Evolutionary conservation across 2,329 filamentous ascomycete genomes (phyloP), one percentile per base, ranked within the genome.

Genomic region (Exophiala viscosa): DNA sequence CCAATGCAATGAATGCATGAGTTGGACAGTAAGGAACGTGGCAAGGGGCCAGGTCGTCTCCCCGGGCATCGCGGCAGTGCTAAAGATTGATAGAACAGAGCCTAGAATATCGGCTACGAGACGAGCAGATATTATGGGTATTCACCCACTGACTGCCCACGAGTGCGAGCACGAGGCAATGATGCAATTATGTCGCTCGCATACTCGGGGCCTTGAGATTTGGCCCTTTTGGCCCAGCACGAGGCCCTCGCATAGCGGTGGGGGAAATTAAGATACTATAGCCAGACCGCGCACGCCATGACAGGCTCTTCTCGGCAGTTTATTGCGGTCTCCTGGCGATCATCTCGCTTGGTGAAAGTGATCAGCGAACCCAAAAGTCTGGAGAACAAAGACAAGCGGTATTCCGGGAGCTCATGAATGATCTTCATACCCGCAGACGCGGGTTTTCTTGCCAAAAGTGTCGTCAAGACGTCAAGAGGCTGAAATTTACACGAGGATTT

Each of bases 121-220:
- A 14, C 20, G 20, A 42, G 34, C 20, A 42, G 10, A 42, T 23
- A 31, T 13, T 23, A 18, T 23, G 44, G 20, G 18, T 20, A 43
- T 11, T 45, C 35, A 17, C 31, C 31, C 38, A 13, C 39, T 50
- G 36, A n/a, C n/a, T n/a, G n/a, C n/a, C 15, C 31, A 31, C 32
- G 39, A 13, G 33, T 32, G 18, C 28, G 35, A 41, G 48, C 52
- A 55, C 52, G 52, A 55, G 52, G 51, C 48, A 33, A 54, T 48
- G 52, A 55, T 48, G 52, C 48, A 55, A 54, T 54, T 31, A 17
- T 33, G 20, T 39, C 43, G 35, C 17, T 9, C 33, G 15, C 40
- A 18, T 40, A 39, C 31, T 33, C 38, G 20, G 45, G 39, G 17
- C 35, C 14, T 31, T 34, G 18, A 34, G 32, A 32, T 46, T 47